Percentiles rank a stretch among this genome's conserved stretches.
Conservation (phyloP, 164 flowering plant species). For the Aristolochia fimbriata region DNA sequence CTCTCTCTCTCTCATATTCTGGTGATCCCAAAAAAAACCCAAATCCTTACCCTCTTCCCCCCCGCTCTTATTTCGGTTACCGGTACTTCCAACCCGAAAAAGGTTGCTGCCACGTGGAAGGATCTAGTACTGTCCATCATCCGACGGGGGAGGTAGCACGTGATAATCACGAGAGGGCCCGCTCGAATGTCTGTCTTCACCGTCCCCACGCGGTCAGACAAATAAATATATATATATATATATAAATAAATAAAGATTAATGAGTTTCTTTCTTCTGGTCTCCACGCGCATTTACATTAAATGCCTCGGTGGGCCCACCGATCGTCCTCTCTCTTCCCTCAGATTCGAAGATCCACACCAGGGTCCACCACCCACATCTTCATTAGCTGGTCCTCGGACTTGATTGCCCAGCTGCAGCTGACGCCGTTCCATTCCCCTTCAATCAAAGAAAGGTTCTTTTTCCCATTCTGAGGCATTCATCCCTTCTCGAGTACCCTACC, state of each 20-base stretch:
- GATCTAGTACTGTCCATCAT: no score
- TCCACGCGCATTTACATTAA: background rate
- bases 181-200: conserved; percentile 9
- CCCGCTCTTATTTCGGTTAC: no score
- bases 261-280: no score
- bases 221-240: no score
- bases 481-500: no score
- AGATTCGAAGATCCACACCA: background rate
- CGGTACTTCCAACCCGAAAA: no score
- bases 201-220: background rate
- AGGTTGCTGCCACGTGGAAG: no score
- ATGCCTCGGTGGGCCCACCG: background rate
- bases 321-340: background rate
- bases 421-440: background rate
- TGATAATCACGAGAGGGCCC: conserved; percentile 7
- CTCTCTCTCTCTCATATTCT: no score
- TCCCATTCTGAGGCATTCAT: no score
- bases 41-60: no score
- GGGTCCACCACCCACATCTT: background rate
- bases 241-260: background rate
- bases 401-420: background rate
- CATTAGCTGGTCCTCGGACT: no score
- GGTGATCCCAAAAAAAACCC: no score
- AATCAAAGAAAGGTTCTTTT: background rate
- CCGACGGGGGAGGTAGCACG: background rate